A percentile compares a stretch with the other conserved stretches of the same genome.
These are phyloP conservation scores for Trichocladium antarcticum DNA, from an alignment of 495 filamentous ascomycete genomes.

Conservation along the genomic window DNA sequence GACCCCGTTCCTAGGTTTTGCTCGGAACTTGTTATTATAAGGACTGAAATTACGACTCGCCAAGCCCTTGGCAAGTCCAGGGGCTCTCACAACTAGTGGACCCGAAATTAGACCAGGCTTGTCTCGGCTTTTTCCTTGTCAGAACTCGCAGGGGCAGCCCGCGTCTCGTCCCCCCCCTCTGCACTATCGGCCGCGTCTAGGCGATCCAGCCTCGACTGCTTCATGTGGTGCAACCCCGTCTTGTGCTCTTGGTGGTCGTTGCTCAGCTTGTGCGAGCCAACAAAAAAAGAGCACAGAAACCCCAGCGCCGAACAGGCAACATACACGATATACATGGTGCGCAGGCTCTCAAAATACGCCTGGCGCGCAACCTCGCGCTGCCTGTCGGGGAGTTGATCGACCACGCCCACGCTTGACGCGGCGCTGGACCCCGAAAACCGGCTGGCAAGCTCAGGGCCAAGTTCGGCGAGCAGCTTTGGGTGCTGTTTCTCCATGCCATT, in stretches of 20 bases:
- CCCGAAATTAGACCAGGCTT: no score
- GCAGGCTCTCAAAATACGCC: constrained; percentile 47
- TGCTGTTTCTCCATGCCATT: constrained; percentile 45
- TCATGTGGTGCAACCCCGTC: constrained; percentile 47
- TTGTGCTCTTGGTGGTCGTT: constrained; percentile 49
- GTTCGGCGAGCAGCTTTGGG: constrained; percentile 23
- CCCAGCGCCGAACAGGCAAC: constrained; percentile 44
- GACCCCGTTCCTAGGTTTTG: no score
- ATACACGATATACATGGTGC: constrained; percentile 61
- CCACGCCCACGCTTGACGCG: constrained; percentile 47
- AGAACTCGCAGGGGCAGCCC: no score
- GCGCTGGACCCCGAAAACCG: constrained; percentile 42
- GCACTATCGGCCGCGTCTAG: background rate
- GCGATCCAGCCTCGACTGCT: constrained; percentile 17
- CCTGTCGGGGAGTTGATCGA: constrained; percentile 37
- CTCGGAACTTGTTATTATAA: no score
- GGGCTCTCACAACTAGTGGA: no score
- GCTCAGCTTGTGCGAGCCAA: constrained; percentile 46
- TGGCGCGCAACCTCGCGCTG: constrained; percentile 39
- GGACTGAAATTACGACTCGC: no score
- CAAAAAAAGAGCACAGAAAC: constrained; percentile 43
- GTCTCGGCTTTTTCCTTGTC: no score
- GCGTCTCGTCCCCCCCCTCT: no score
- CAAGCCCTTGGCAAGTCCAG: no score
- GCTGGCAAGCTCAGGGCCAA: constrained; percentile 34